Percentiles rank a stretch among this genome's conserved stretches.
phyloP scores from a whole-genome alignment of 345 rosid genomes.

The Raphanus sativus region DNA sequence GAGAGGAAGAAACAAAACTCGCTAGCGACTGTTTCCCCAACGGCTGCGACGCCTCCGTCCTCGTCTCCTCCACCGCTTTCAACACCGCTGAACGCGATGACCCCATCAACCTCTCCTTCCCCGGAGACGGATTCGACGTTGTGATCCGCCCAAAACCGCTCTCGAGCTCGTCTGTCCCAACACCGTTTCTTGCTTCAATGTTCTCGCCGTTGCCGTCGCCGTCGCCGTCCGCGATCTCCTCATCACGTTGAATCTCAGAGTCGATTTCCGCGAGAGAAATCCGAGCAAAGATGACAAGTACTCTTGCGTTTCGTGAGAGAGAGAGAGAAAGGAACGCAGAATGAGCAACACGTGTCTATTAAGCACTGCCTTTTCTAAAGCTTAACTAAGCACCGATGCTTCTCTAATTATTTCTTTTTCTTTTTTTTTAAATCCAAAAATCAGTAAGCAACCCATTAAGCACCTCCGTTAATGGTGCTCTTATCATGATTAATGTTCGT shows the following conservation, averaged over 20 bases:
- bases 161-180: constrained; percentile 80
- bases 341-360: too few relatives aligned
- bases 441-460: too few relatives aligned
- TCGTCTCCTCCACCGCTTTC: constrained; percentile 60
- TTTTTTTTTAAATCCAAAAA: background rate
- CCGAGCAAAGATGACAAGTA: too few relatives aligned
- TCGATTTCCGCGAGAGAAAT: too few relatives aligned
- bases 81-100: constrained; percentile 71
- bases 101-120: constrained; percentile 77
- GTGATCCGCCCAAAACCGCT: constrained; percentile 71
- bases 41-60: constrained; percentile 78
- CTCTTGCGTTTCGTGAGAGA: too few relatives aligned
- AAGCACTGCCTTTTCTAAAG: too few relatives aligned
- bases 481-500: too few relatives aligned
- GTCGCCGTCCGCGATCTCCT: background rate
- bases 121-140: constrained; percentile 86
- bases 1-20: constrained; percentile 88
- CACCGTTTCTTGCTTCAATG: constrained; percentile 86
- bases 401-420: background rate
- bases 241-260: background rate
- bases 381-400: too few relatives aligned
- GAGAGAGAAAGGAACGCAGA: too few relatives aligned
- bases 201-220: constrained; percentile 47
- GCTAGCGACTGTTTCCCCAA: constrained; percentile 42
- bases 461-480: constrained; percentile 30